Conservation (phyloP, 2,329 filamentous ascomycete genomes). For the Trichoderma oligosporum region DNA sequence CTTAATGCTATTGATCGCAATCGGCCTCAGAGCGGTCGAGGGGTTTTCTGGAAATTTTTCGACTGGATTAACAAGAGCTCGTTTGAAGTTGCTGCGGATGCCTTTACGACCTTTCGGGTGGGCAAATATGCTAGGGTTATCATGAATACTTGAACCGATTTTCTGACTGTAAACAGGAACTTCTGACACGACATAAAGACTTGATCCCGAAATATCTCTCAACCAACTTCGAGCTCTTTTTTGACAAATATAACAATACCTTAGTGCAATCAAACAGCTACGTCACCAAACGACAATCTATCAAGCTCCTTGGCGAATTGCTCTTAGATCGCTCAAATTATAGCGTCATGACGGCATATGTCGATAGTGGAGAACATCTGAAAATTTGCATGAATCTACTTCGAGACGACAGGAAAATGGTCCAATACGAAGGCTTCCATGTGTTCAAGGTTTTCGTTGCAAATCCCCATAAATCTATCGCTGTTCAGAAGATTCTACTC, state of each 20-base stretch:
- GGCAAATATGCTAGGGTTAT: conserved; percentile 27
- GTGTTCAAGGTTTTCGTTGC: conserved; percentile 99
- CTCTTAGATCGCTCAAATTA: conserved; percentile 94
- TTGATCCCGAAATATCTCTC: conserved; percentile 83
- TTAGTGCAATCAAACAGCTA: conserved; percentile 92
- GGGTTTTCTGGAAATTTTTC: conserved; percentile 96
- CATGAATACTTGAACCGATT: background rate
- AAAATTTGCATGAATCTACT: conserved; percentile 98
- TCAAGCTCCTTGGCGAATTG: conserved; percentile 94
- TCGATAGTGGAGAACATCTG: conserved; percentile 89
- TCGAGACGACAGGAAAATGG: conserved; percentile 95
- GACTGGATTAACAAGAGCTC: conserved; percentile 94
- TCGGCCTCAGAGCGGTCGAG: conserved; percentile 69
- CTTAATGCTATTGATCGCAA: conserved; percentile 74
- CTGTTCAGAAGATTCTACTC: conserved; percentile 90
- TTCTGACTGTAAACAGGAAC: conserved; percentile 57
- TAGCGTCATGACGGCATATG: conserved; percentile 95
- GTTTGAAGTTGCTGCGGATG: conserved; percentile 95
- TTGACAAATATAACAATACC: conserved; percentile 80
- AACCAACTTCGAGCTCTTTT: conserved; percentile 91
- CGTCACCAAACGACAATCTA: conserved; percentile 95
- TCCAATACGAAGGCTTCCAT: conserved; percentile 98
- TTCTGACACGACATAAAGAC: conserved; percentile 89
- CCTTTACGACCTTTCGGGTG: conserved; percentile 95
- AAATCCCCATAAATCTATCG: conserved; percentile 95